A percentile compares a stretch with the other conserved stretches of the same genome.
These are phyloP conservation scores for Rhynchosporium graminicola DNA, from an alignment of 2,329 filamentous ascomycete species.

Conservation along the genomic window DNA sequence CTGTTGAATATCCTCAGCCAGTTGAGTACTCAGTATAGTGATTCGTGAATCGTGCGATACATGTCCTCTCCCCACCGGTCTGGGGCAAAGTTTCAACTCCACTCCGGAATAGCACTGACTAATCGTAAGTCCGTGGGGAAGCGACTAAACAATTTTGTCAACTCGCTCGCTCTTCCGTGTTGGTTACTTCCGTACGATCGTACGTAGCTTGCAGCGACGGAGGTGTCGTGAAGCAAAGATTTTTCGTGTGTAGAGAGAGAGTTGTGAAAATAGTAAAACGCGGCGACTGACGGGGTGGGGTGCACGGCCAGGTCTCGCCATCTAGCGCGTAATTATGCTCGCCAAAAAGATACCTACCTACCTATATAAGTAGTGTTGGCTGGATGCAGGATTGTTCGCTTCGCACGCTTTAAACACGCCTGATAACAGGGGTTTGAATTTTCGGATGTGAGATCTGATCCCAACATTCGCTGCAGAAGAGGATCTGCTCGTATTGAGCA, in stretches of 20 bases:
- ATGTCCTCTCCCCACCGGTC: background rate
- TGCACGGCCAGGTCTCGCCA: background rate
- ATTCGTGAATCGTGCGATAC: too few species aligned
- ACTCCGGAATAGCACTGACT: constrained; percentile 6
- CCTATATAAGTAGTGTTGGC: too few species aligned
- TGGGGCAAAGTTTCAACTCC: constrained; percentile 2
- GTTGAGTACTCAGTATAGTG: too few species aligned
- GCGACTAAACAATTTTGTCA: background rate
- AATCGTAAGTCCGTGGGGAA: constrained; percentile 7
- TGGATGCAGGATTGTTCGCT: background rate
- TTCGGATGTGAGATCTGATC: too few species aligned
- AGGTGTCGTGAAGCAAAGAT: background rate
- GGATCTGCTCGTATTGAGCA: too few species aligned
- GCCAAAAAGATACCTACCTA: constrained; percentile 16
- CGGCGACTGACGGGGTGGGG: constrained; percentile 6
- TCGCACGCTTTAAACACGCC: constrained; percentile 15
- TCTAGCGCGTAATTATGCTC: constrained; percentile 22
- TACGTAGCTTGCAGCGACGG: too few species aligned
- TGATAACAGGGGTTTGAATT: constrained; percentile 9
- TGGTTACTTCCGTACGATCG: too few species aligned
- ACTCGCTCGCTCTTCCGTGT: background rate
- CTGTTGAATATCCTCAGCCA: too few species aligned
- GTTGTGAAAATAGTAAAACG: background rate
- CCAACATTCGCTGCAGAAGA: too few species aligned
- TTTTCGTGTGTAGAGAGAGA: background rate